phyloP scores from a whole-genome alignment of 2,329 filamentous ascomycete genomes.

The Daldinia eschscholtzii region DNA sequence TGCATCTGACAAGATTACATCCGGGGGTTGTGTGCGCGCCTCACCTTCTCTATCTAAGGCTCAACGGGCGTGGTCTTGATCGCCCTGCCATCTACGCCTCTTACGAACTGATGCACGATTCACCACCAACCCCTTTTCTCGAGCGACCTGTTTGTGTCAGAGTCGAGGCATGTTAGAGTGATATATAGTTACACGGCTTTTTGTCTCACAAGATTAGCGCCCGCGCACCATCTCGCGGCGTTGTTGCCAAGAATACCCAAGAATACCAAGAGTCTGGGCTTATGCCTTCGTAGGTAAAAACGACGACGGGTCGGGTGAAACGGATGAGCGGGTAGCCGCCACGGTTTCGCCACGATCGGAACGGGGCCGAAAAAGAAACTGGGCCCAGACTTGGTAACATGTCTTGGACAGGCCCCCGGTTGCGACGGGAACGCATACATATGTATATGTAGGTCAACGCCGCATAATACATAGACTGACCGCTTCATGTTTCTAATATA shows the following conservation, averaged over 20 bases:
- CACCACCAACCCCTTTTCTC: not conserved
- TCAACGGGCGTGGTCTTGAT: conserved; percentile 23
- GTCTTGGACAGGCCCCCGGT: conserved; percentile 14
- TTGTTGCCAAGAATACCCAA: conserved; percentile 6
- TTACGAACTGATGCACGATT: conserved; percentile 4
- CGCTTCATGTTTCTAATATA: conserved; percentile 9
- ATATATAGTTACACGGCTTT: conserved; percentile 25
- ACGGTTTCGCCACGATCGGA: conserved; percentile 36
- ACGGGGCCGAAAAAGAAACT: conserved; percentile 18
- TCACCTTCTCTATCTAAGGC: conserved; percentile 4
- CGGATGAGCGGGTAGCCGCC: conserved; percentile 24
- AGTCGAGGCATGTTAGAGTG: not conserved
- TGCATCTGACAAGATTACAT: conserved; percentile 5
- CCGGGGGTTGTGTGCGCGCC: conserved; percentile 3
- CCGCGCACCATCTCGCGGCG: conserved; percentile 20
- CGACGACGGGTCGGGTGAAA: conserved; percentile 16
- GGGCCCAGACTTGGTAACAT: conserved; percentile 8
- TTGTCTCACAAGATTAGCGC: conserved; percentile 39
- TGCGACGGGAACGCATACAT: conserved; percentile 14
- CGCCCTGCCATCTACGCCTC: conserved; percentile 7
- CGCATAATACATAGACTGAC: conserved; percentile 19
- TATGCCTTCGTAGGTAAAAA: not conserved
- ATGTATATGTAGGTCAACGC: conserved; percentile 36
- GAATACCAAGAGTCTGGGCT: conserved; percentile 20
- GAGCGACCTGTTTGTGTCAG: not conserved